Base-by-base conservation (phyloP, 345 rosid species). In the Trapa bicornis region DNA sequence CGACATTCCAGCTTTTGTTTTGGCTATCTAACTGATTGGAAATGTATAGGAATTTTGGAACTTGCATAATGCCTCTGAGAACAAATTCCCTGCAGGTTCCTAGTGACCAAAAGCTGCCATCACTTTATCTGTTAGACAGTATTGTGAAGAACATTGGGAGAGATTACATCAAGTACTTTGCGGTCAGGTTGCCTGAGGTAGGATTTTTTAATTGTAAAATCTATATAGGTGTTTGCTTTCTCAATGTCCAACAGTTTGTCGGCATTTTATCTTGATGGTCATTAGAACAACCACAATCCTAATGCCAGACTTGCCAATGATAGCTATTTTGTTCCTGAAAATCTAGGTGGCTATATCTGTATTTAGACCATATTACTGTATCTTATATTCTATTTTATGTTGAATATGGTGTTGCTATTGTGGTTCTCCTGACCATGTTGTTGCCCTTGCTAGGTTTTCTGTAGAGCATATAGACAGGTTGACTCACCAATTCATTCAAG, bases 61-160 rank as follows among this genome's bases (percentile, higher is more conserved):
- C 16, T 62, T 58, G 56, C 57, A 39, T 68, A 54, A 64, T 72
- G 66, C 66, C 72, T 82, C 85, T 89, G 71, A 89, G 79, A 37
- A 72, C 72, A 69, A 80, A 63, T 77, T 68, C 73, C 68, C 77
- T 84, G 89, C 99, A 94, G 99, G 96, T 91, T 73, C 96, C 99
- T 63, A 89, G 89, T 73, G 99, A 94, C 63, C 99, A 94, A 83
- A 94, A 94, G 91, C 81, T 94, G 74, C 99, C 99, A 65, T 84
- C 97, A 8, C 89, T 94, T 73, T 94, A 94, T 87, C 96, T 94
- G 61, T 78, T 94, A 73, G 99, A 94, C 84, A 94, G 99, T 84
- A 94, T 94, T 81, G 97, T 94, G 70, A 94, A 94, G 87, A 94
- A 94, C 75, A 91, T 91, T 47, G 96, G 93, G 76, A 82, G 91